phyloP scores from a whole-genome alignment of 208 protist species.

The Trypanosoma avium region DNA sequence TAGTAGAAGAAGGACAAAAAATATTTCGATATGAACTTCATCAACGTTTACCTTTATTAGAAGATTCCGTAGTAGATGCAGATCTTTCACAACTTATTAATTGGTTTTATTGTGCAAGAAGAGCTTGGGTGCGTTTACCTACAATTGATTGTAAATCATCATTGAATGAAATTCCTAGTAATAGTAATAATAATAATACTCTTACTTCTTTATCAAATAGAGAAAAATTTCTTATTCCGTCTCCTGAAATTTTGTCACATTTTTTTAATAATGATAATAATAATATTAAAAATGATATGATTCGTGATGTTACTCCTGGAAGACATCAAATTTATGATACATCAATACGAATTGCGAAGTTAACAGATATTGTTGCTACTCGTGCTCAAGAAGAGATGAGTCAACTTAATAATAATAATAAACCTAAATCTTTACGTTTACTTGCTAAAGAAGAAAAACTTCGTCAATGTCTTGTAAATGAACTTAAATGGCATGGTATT shows the following conservation, averaged over 20 bases:
- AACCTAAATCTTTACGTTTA: neutral
- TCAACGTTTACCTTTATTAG: constrained; percentile 65
- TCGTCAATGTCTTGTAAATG: constrained; percentile 16
- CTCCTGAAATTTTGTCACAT: constrained; percentile 2
- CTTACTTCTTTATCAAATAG: neutral
- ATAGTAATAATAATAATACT: neutral
- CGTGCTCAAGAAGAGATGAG: constrained; percentile 15
- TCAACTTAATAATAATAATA: neutral
- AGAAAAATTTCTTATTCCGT: neutral
- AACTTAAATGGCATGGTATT: constrained; percentile 25
- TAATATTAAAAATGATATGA: too few relatives aligned
- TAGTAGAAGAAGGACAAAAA: constrained; percentile 36
- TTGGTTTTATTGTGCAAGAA: constrained; percentile 58
- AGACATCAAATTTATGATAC: constrained; percentile 26
- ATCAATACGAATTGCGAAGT: constrained; percentile 11
- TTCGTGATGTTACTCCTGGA: constrained; percentile 15
- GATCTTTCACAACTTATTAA: constrained; percentile 51
- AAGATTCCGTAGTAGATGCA: constrained; percentile 73
- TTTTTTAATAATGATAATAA: neutral
- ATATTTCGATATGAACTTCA: constrained; percentile 76
- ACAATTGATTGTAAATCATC: neutral
- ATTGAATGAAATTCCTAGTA: neutral
- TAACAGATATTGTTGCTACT: constrained; percentile 12
- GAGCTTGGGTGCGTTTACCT: constrained; percentile 62
- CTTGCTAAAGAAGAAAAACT: constrained; percentile 2